Evolutionary conservation across 768 basidiomycete genomes (phyloP).

Genomic region (Mrakia hoshinonis): DNA sequence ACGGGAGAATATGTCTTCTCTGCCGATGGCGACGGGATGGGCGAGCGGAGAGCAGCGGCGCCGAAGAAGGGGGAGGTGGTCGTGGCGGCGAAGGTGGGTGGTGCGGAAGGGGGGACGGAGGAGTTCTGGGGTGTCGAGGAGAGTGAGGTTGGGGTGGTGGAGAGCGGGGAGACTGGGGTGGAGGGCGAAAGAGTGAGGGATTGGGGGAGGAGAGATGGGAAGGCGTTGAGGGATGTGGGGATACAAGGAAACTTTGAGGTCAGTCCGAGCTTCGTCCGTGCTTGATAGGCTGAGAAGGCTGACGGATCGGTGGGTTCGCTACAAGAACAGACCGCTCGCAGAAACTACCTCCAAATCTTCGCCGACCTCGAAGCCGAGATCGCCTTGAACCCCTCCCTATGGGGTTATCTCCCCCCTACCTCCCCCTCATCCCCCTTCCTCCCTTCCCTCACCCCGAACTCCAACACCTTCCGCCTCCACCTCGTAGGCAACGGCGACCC

Average conservation of each 20-base stretch:
- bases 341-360: slow-evolving; percentile 4
- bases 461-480: slow-evolving; percentile 13
- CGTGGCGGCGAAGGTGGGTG: neutral
- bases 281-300: neutral
- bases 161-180: neutral
- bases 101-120: neutral
- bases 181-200: neutral
- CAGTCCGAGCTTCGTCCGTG: neutral
- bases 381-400: neutral
- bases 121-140: slow-evolving; percentile 1
- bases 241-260: slow-evolving; percentile 17
- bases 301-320: neutral
- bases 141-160: neutral
- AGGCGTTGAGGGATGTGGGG: slow-evolving; percentile 4
- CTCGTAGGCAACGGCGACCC: slow-evolving; percentile 6
- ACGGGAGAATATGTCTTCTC: slow-evolving; percentile 2
- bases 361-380: slow-evolving; percentile 8
- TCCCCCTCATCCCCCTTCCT: neutral
- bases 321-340: neutral
- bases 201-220: slow-evolving; percentile 16
- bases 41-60: neutral
- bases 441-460: neutral
- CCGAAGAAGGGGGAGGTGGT: neutral
- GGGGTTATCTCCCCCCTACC: slow-evolving; percentile 4
- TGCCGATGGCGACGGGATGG: neutral